phyloP scores from a whole-genome alignment of 2,329 filamentous ascomycete species.

The Colletotrichum endophyticum region DNA sequence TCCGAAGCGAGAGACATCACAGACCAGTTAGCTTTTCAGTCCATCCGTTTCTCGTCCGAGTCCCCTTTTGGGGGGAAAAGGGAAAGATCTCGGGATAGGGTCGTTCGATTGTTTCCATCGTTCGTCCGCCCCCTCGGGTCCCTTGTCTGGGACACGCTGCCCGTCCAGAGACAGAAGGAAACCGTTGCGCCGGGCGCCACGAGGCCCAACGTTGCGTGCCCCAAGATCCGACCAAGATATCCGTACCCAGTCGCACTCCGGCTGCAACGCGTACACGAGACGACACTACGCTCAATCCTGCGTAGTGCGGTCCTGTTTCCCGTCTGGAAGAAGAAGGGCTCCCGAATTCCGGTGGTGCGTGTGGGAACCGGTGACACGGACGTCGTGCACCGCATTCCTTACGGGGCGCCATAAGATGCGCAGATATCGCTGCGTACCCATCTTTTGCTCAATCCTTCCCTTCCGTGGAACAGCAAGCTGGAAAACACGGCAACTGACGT shows the following conservation, averaged over 20 bases:
- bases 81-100: background rate
- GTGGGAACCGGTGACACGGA: conserved; percentile 1
- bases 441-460: background rate
- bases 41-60: background rate
- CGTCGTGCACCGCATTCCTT: background rate
- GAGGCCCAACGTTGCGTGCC: background rate
- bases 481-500: conserved; percentile 1
- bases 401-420: conserved; percentile 4
- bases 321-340: background rate
- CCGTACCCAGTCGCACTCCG: background rate
- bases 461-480: background rate
- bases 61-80: background rate
- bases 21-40: background rate
- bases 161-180: background rate
- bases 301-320: background rate
- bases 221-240: conserved; percentile 4
- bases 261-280: background rate
- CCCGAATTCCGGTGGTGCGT: conserved; percentile 5
- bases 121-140: background rate
- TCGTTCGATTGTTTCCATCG: background rate
- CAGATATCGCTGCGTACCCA: conserved; percentile 8
- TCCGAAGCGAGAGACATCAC: background rate
- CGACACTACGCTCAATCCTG: background rate
- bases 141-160: background rate
- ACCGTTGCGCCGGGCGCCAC: background rate